Evolutionary conservation across 2,329 filamentous ascomycete species (phyloP).

Genomic region (Ceratocystis harringtonii): DNA sequence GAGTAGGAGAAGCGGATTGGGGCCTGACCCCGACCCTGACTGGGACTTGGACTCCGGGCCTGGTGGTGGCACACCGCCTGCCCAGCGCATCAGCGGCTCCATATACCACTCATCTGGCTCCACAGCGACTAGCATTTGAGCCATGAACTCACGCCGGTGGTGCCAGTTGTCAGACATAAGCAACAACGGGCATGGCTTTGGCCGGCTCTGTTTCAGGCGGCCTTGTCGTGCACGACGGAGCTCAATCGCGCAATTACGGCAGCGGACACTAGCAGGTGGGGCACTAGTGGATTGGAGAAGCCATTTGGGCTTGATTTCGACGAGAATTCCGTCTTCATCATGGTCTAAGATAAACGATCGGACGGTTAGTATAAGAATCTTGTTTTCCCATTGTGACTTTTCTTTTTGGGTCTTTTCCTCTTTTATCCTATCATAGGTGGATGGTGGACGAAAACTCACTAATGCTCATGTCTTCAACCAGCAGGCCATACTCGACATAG

Average conservation of each 20-base stretch:
- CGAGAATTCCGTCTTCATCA: conserved; percentile 26
- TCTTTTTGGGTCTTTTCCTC: background rate
- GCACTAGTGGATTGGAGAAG: conserved; percentile 60
- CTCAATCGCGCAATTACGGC: conserved; percentile 56
- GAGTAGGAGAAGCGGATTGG: conserved; percentile 25
- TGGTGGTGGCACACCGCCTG: conserved; percentile 8
- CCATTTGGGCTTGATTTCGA: conserved; percentile 82
- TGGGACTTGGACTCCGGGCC: background rate
- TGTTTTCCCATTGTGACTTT: background rate
- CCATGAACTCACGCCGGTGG: conserved; percentile 26
- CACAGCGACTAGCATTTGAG: conserved; percentile 20
- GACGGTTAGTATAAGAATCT: conserved; percentile 7
- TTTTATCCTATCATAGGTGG: background rate
- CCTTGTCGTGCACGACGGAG: conserved; percentile 26
- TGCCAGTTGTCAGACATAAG: conserved; percentile 24
- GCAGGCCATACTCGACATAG: conserved; percentile 43
- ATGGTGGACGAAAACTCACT: conserved; percentile 19
- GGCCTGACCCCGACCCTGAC: too few species aligned
- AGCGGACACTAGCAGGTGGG: conserved; percentile 45
- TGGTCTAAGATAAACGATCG: conserved; percentile 20
- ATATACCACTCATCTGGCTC: conserved; percentile 17
- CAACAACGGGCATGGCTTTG: conserved; percentile 47
- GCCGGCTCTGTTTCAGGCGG: conserved; percentile 28
- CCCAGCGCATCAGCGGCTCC: conserved; percentile 16
- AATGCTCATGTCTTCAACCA: conserved; percentile 59